phyloP scores from a whole-genome alignment of 106 monocot genomes.

The Hemerocallis citrina region DNA sequence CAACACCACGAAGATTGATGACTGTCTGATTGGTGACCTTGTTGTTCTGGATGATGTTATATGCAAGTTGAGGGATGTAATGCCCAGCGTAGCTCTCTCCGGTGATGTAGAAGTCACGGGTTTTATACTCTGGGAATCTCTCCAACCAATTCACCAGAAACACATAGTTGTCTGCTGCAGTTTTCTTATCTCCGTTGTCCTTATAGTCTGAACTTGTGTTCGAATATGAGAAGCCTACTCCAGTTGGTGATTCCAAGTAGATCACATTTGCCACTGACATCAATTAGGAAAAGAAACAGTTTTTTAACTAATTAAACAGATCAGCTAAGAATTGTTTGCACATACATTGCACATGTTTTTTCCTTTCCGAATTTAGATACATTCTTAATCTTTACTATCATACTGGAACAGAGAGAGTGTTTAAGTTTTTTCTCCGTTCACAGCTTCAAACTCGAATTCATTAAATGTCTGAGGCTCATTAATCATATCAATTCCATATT shows the following conservation, averaged over 20 bases:
- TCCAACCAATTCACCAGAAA: constrained; percentile 44
- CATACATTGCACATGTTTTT: background rate
- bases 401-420: too few relatives aligned
- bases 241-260: background rate
- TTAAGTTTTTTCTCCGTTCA: too few relatives aligned
- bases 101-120: constrained; percentile 27
- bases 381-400: too few relatives aligned
- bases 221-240: constrained; percentile 7
- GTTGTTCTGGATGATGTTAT: constrained; percentile 17
- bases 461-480: too few relatives aligned
- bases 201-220: background rate
- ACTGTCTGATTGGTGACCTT: background rate
- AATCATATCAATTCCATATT: too few relatives aligned
- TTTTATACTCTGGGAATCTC: constrained; percentile 34
- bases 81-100: constrained; percentile 56
- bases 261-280: background rate
- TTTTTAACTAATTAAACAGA: too few relatives aligned
- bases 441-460: too few relatives aligned
- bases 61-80: constrained; percentile 44
- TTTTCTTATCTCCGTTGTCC: constrained; percentile 1
- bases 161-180: constrained; percentile 3
- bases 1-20: constrained; percentile 41
- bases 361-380: background rate
- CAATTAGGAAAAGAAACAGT: too few relatives aligned
- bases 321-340: background rate